These are phyloP conservation scores for Rhodomyrtus psidioides DNA, from an alignment of 441 rosid species.

Conservation along the genomic window DNA sequence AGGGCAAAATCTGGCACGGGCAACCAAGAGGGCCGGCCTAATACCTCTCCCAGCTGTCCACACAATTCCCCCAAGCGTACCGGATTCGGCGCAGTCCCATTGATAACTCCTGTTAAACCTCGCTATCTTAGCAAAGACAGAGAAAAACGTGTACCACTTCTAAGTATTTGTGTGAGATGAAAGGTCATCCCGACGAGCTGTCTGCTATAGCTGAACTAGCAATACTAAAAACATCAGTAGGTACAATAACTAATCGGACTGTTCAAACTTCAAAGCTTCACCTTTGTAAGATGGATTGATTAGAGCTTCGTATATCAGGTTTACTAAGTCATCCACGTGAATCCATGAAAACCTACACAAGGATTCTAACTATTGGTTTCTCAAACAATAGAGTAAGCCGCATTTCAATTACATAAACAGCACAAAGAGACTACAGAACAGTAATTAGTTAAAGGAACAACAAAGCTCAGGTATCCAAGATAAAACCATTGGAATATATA, in stretches of 20 bases:
- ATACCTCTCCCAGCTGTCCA: conserved; percentile 56
- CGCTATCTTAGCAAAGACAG: neutral
- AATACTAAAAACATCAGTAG: neutral
- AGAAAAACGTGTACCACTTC: neutral
- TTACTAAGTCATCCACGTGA: conserved; percentile 87
- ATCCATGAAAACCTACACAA: conserved; percentile 89
- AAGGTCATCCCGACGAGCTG: neutral
- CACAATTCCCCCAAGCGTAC: conserved; percentile 88
- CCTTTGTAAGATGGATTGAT: conserved; percentile 79
- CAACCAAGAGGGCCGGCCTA: conserved; percentile 94
- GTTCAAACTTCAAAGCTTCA: conserved; percentile 7
- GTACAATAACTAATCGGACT: neutral
- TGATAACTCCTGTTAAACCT: conserved; percentile 59
- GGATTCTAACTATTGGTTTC: neutral
- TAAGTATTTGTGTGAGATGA: neutral
- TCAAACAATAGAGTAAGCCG: neutral
- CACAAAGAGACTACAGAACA: neutral
- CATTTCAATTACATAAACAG: neutral
- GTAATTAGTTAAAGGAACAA: neutral
- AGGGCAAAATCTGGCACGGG: conserved; percentile 95
- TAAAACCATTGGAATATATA: neutral
- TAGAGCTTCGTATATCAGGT: conserved; percentile 72
- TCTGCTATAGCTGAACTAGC: neutral
- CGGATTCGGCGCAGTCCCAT: conserved; percentile 94
- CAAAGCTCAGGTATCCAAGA: neutral